Base-by-base conservation (phyloP, 2,329 filamentous ascomycete species). In the Aschersonia sp. region DNA sequence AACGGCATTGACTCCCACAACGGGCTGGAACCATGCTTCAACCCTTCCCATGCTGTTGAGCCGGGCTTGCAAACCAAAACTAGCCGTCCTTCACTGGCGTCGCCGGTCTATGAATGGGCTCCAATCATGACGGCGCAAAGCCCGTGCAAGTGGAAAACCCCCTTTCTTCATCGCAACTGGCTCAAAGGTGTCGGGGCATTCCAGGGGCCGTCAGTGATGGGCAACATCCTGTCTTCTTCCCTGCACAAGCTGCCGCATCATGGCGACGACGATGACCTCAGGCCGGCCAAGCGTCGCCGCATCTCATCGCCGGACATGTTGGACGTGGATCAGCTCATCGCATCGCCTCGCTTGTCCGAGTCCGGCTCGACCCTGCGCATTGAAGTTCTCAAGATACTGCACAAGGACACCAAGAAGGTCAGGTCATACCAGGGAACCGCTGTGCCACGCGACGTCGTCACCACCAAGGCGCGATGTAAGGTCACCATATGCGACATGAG, bases 81-180 rank as follows among this genome's bases (percentile, higher is more conserved):
- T 32, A 30, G 11, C 32, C 29, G 31, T 5, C 42, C 42, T 42
- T 46, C 46, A 41, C 10, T 31, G 31, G 11, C 47, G 43, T 46
- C 46, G 47, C 48, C 52, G 47, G 58, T 58, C 54, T 55, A 62
- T 65, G 61, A 60, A 54, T 56, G 53, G 54, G 59, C 59, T 53
- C 53, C 59, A 60, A 63, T 61, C 62, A 77, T 77, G 73, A 69
- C 70, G 58, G 62, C 64, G 56, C 63, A 65, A 57, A 65, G 61
- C 57, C 64, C 65, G 52, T 69, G 65, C 56, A 66, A 67, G 61
- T 69, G 70, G 62, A 68, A 65, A 55, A 63, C 71, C 48, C 73
- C 74, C 50, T 77, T 73, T 59, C 69, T 77, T 50, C 71, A 74
- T 54, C 69, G 73, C 58, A 74, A 72, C 57, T 76, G 70, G 72